phyloP scores from a whole-genome alignment of 1,284 basidiomycete species.

The Sanghuangporus weigelae region DNA sequence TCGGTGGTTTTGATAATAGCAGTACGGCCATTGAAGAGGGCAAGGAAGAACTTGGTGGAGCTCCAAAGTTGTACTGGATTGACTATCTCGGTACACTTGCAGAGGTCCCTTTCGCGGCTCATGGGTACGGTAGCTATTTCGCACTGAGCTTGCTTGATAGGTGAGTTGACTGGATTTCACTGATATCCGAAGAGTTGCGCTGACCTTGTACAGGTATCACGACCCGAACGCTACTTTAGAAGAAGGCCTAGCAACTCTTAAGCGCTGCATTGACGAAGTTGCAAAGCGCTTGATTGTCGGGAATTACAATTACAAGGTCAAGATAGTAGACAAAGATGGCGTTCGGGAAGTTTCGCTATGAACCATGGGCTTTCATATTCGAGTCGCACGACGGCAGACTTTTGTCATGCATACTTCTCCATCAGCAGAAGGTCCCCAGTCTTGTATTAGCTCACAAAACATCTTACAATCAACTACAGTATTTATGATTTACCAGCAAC shows the following conservation, averaged over 20 bases:
- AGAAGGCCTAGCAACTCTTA: constrained; percentile 80
- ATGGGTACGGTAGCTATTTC: constrained; percentile 95
- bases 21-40: constrained; percentile 25
- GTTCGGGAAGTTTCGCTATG: constrained; percentile 46
- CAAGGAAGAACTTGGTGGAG: constrained; percentile 25
- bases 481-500: too few species aligned
- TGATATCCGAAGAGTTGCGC: not conserved
- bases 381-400: too few species aligned
- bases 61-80: constrained; percentile 89
- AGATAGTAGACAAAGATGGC: constrained; percentile 89
- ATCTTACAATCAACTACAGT: too few species aligned
- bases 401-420: too few species aligned
- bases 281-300: constrained; percentile 81
- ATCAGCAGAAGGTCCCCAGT: too few species aligned
- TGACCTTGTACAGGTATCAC: constrained; percentile 56
- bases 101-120: constrained; percentile 89
- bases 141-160: constrained; percentile 88
- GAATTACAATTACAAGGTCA: constrained; percentile 81
- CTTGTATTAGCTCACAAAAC: too few species aligned
- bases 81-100: constrained; percentile 92
- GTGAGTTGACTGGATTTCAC: constrained; percentile 35
- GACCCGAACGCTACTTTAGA: constrained; percentile 78
- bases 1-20: constrained; percentile 86
- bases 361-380: not conserved
- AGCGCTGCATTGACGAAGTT: constrained; percentile 86